Base-by-base conservation (phyloP, 164 flowering plant species). In the Macadamia tetraphylla region DNA sequence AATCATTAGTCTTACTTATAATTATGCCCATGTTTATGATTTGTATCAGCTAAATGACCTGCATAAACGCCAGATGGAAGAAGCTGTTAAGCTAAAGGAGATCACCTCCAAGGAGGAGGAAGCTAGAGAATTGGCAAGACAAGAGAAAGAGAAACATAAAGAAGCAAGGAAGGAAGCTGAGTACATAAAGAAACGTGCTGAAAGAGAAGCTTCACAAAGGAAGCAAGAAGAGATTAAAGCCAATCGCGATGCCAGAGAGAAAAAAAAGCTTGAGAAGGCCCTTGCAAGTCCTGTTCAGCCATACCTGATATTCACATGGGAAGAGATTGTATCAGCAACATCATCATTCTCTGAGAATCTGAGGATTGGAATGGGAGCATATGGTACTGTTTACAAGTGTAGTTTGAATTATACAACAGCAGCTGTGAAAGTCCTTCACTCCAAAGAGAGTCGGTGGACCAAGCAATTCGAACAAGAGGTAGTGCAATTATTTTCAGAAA, bases 391-490 rank as follows among this genome's bases (percentile, higher is more conserved):
- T 49, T 94, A 91, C 44, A 91, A 83, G 74, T 82, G 96, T 80
- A 83, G 35, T 65, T 77, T 94, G 66, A 85, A 82, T 71, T 86
- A 91, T 63, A 84, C 88, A 6, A 72, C 80, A 59, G 94, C 80
- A 13, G 98, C 97, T 9, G 90, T 88, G 23, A 94, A 94, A 76
- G 85, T 89, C 70, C 88, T 88, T 48, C 92, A 84, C 77, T 70
- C 91, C 29, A 71, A 69, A 62, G 94, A 83, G 55, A 78, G 58
- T 43, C 70, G 68, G n/a, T 71, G 69, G 29, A 71, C 67, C 60
- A 85, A 81, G 78, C 86, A 94, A 76, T 94, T 91, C 74, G 87
- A 78, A 62, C 88, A 87, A 60, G 98, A 94, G 97, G 98, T 89
- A 78, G 9, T 29, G 65, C 31, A 58, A 60, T 18, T 63, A 2